Conservation (phyloP, 2,329 filamentous ascomycete species). For the Paramyrothecium roridum region DNA sequence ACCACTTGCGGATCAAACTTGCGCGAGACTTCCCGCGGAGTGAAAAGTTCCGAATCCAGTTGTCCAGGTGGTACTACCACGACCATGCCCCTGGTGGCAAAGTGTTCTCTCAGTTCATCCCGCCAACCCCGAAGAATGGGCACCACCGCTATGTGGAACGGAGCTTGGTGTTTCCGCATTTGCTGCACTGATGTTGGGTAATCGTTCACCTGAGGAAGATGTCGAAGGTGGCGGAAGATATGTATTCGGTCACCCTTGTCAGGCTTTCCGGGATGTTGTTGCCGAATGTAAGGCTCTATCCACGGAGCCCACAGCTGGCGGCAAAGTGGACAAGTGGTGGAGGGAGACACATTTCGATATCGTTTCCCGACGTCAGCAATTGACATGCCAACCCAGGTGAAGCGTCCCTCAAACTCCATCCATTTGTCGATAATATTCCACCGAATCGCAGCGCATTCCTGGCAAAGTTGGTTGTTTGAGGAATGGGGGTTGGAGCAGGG, state of each 20-base stretch:
- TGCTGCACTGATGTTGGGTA: neutral
- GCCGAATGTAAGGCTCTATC: neutral
- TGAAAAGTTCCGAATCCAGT: neutral
- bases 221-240: neutral
- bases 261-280: neutral
- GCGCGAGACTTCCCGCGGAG: neutral
- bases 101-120: neutral
- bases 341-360: neutral
- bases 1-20: neutral
- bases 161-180: neutral
- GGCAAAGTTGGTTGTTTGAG: neutral
- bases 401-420: neutral
- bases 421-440: neutral
- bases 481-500: neutral
- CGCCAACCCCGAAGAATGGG: neutral
- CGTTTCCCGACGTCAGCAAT: neutral
- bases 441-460: neutral
- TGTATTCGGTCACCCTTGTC: neutral
- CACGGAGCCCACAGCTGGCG: neutral
- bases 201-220: neutral
- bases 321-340: neutral
- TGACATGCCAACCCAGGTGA: neutral
- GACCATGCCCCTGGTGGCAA: neutral
- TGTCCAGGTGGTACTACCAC: neutral
- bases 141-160: conserved; percentile 1